These are phyloP conservation scores for Botrytis aclada DNA, from an alignment of 2,329 filamentous ascomycete genomes.

Conservation along the genomic window DNA sequence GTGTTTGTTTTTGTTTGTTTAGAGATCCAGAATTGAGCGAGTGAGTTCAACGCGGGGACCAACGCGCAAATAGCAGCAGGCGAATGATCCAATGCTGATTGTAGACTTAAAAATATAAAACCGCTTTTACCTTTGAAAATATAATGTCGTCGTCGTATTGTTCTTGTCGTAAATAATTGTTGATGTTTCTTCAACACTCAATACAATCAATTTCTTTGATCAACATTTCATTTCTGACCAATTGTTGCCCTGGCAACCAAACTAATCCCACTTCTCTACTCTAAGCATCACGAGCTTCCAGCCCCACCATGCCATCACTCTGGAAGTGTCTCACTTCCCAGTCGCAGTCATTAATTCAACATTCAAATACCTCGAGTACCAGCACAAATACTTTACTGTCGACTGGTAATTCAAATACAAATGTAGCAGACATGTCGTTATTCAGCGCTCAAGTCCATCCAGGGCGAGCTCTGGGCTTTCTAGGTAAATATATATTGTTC, in stretches of 20 bases:
- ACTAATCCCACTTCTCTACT: constrained; percentile 3
- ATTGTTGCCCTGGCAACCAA: constrained; percentile 4
- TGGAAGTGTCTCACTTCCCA: constrained; percentile 7
- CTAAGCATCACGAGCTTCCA: constrained; percentile 10
- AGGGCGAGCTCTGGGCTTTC: constrained; percentile 53
- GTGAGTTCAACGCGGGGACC: background rate
- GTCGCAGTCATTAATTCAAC: background rate
- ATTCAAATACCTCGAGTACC: background rate
- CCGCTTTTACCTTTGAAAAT: background rate
- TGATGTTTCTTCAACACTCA: background rate
- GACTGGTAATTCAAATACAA: constrained; percentile 17
- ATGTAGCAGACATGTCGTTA: constrained; percentile 42
- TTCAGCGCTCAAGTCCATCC: constrained; percentile 63
- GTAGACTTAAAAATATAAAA: background rate
- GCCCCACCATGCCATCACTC: constrained; percentile 16
- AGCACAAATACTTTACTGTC: background rate
- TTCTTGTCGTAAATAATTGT: constrained; percentile 2
- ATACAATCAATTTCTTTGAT: background rate
- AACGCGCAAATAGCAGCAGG: background rate
- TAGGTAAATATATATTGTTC: constrained; percentile 29
- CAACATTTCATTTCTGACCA: constrained; percentile 2
- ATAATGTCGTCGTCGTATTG: background rate
- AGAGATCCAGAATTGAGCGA: background rate
- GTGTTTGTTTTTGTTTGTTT: constrained; percentile 6
- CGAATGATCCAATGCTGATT: background rate